Evolutionary conservation across 1,284 basidiomycete genomes (phyloP), one percentile per base, ranked within the genome.

Genomic region (Apiotrichum sp.): DNA sequence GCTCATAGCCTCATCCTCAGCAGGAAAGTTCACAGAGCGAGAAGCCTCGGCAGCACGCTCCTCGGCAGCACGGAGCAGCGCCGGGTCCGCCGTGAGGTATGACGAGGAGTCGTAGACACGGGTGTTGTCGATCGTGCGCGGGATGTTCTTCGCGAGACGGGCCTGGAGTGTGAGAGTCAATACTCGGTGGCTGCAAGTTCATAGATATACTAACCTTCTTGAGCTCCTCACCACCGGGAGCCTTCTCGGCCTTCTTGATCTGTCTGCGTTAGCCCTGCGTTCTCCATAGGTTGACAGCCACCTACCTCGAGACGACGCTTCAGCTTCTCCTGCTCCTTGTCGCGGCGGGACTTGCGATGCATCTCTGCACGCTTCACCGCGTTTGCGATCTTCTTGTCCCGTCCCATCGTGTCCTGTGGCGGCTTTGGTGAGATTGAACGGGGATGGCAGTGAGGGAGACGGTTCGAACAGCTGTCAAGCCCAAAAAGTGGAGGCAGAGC

Each of bases 91-190:
- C 29, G 85, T 88, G 52, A 89, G 78, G 67, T 87, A 86, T 40
- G 88, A 89, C 6, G 61, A 68, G 3, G 89, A 88, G 66, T 96
- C 92, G 72, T 84, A 89, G 73, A 93, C 86, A 59, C 93, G 85
- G 51, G 86, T 89, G 73, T 97, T 98, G 71, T 98, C 95, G 39
- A 98, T 84, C 1, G 95, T 98, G 42, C 84, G 82, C 0, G 95
- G 91, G 22, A 93, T 80, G 79, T 97, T 96, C 66, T 87, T 83
- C 6, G 83, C 81, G 40, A 90, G 77, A 58, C 92, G 84, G 83
- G 85, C 86, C 89, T 92, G 50, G 40, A 41, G 40, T 41, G 10
- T 13, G n/a, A 41, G 14, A 16, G n/a, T 35, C 54, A 42, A 60
- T 22, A 22, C 22, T 22, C 22, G 22, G 22, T 22, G 22, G 22